Evolutionary conservation across 2,329 filamentous ascomycete species (phyloP).

Genomic region (Cladorrhinum sp.): DNA sequence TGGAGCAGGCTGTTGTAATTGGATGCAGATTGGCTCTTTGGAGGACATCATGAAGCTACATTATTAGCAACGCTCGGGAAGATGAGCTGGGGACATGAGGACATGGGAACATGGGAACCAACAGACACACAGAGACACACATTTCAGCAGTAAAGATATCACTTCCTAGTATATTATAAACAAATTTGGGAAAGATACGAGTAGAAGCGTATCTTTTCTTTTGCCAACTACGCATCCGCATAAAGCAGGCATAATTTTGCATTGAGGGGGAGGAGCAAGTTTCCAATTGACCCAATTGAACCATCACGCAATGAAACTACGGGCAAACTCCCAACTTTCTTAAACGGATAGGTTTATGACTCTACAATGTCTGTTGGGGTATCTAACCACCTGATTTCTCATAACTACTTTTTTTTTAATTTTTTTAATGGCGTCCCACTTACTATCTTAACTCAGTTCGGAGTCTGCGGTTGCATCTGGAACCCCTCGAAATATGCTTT

Average conservation of each 20-base stretch:
- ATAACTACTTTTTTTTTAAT: not conserved
- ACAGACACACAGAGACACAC: not conserved
- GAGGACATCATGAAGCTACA: not conserved
- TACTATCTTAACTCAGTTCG: conserved; percentile 6
- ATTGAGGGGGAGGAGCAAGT: too few species aligned
- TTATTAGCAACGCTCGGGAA: too few species aligned
- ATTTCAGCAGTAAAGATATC: not conserved
- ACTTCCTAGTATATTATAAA: not conserved
- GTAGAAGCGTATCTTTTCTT: too few species aligned
- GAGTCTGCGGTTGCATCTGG: conserved; percentile 29
- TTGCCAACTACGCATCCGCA: too few species aligned
- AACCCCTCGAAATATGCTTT: conserved; percentile 58
- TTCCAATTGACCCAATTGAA: too few species aligned
- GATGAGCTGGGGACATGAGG: not conserved
- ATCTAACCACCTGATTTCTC: not conserved
- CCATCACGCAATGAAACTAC: too few species aligned
- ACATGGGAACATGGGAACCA: not conserved
- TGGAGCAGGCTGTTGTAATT: not conserved
- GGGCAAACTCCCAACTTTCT: too few species aligned
- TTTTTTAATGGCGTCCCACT: not conserved
- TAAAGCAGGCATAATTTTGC: too few species aligned
- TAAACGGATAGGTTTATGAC: not conserved
- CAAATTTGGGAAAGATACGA: not conserved
- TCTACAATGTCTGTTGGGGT: not conserved
- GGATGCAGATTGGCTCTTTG: not conserved